A percentile compares a stretch with the other conserved stretches of the same genome.
Conservation (phyloP, 1,284 basidiomycete genomes). For the Meripilus lineatus region DNA sequence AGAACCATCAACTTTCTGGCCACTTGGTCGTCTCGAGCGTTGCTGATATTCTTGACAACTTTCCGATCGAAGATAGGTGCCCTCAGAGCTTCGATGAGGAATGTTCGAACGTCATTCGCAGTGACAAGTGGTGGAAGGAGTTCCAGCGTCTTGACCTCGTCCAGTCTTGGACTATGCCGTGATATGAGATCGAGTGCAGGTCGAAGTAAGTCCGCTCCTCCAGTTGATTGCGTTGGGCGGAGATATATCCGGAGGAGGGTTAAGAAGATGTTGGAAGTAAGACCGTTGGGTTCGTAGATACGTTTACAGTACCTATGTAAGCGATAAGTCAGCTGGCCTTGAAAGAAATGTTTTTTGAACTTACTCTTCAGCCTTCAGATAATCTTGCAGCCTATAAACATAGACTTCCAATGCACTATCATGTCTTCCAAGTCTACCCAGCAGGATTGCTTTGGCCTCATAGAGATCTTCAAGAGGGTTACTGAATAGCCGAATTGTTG, state of each 20-base stretch:
- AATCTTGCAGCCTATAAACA: conserved; percentile 81
- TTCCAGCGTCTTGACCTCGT: conserved; percentile 75
- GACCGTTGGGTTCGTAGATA: conserved; percentile 58
- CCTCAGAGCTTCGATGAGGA: conserved; percentile 73
- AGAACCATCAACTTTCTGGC: conserved; percentile 69
- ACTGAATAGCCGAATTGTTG: conserved; percentile 1
- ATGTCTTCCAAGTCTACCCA: conserved; percentile 88
- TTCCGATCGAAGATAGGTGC: conserved; percentile 62
- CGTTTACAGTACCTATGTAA: conserved; percentile 77
- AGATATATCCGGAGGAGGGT: conserved; percentile 87
- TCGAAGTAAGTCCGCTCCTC: conserved; percentile 46
- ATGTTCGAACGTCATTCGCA: conserved; percentile 73
- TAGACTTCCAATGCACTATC: conserved; percentile 92
- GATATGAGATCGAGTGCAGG: conserved; percentile 85
- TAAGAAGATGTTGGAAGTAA: conserved; percentile 71
- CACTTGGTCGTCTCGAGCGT: conserved; percentile 70
- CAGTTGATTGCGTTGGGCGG: conserved; percentile 39
- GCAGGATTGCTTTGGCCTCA: conserved; percentile 85
- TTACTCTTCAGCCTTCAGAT: conserved; percentile 83
- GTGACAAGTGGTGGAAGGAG: conserved; percentile 87
- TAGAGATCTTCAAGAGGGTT: conserved; percentile 50
- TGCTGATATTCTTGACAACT: conserved; percentile 64
- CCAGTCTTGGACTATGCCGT: conserved; percentile 77
- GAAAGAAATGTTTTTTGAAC: conserved; percentile 18
- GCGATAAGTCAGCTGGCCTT: conserved; percentile 1